phyloP scores from a whole-genome alignment of 75 land plant species.

The Sequoiadendron giganteum region DNA sequence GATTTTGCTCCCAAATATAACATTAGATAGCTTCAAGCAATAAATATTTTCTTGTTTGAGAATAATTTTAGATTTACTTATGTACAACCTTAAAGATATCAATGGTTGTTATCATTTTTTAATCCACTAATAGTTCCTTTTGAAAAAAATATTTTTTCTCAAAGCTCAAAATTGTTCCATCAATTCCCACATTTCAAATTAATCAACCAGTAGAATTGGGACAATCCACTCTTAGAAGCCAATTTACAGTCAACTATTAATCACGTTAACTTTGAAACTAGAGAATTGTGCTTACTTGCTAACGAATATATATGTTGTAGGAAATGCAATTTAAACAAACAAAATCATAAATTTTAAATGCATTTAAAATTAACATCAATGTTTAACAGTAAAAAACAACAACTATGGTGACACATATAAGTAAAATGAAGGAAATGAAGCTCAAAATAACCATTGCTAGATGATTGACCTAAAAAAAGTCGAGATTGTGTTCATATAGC shows the following conservation, averaged over 20 bases:
- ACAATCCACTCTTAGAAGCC: no score
- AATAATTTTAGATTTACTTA: no score
- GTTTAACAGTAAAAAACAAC: neutral
- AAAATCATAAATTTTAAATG: neutral
- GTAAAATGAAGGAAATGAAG: conserved; percentile 12
- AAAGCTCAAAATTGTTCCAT: neutral
- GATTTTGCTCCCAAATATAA: no score
- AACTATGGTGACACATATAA: neutral
- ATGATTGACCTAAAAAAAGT: no score
- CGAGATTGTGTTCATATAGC: no score
- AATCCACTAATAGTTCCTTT: no score
- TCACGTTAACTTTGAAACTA: neutral
- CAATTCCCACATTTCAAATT: no score
- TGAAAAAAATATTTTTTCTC: neutral
- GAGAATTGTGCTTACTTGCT: neutral
- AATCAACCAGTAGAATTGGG: neutral
- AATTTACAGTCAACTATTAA: neutral
- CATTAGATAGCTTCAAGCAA: no score
- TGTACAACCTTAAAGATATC: no score
- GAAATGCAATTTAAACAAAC: neutral
- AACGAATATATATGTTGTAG: neutral
- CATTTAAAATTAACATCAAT: neutral
- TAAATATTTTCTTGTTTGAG: no score
- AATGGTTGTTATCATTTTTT: no score
- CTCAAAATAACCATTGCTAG: conserved; percentile 60